Base-by-base conservation (phyloP, 768 basidiomycete genomes). In the Psilocybe tampanensis region DNA sequence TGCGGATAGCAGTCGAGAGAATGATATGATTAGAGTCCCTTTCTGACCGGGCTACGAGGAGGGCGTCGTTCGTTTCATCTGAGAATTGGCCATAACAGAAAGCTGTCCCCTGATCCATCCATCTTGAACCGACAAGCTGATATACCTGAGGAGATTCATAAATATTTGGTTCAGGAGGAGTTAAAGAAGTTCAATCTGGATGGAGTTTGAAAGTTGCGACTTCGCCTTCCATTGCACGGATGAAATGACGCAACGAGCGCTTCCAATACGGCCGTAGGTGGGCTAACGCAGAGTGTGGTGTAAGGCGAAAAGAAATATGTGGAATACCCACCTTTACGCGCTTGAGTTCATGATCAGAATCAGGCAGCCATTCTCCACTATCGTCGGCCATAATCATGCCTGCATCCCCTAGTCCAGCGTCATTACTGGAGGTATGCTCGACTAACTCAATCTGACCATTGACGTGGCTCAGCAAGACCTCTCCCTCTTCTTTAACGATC, bases 101-200 rank as follows among this genome's bases (percentile, higher is more conserved):
- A 1, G 97, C 97, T 17, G 97, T 99, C 45, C 97, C 97, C 69
- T 94, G 88, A 79, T 99, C 97, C 54, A 88, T 82, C 97, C 97
- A 99, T 55, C 88, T 85, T 61, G 90, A 83, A 56, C 90, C 93
- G 52, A 94, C 84, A 58, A 99, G 88, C 72, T 95, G 90, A 74
- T 99, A 98, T 23, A 99, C 96, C 90, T 99, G 60, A 18, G 56
- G 64, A 42, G 55, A 54, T 48, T 53, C 42, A 63, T 68, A 32
- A 65, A 63, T 26, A 52, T 51, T 56, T 13, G 36, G 4, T 29
- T 51, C 60, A 60, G 49, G 53, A 60, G 49, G 53, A 44, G 58
- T 54, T 66, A 52, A 58, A 58, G 61, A 61, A 39, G 33, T 19
- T 19, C 53, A 44, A 60, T 15, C 34, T 43, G 48, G 39, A 49